Evolutionary conservation across 2,329 filamentous ascomycete species (phyloP).

Genomic region (Penicillium italicum): DNA sequence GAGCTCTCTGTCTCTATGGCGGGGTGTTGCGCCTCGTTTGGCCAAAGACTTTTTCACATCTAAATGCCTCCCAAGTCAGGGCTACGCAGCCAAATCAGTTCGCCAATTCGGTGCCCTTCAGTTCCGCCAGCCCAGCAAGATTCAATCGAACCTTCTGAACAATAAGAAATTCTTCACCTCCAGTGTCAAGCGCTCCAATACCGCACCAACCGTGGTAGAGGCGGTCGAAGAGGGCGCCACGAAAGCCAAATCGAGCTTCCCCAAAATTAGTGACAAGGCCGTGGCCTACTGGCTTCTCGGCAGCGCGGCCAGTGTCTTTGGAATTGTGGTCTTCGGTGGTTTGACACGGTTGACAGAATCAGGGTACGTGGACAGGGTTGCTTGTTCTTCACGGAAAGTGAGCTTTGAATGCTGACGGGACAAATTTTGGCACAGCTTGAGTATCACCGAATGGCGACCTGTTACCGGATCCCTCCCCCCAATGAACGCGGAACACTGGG

Average conservation of each 20-base stretch:
- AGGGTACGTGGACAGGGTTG: slow-evolving; percentile 54
- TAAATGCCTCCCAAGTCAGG: slow-evolving; percentile 38
- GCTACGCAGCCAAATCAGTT: slow-evolving; percentile 28
- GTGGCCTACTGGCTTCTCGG: slow-evolving; percentile 92
- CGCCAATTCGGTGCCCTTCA: slow-evolving; percentile 31
- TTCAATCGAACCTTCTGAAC: slow-evolving; percentile 25
- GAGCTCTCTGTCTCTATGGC: slow-evolving; percentile 31
- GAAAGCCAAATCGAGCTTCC: slow-evolving; percentile 45
- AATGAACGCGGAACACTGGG: slow-evolving; percentile 74
- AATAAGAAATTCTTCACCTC: slow-evolving; percentile 29
- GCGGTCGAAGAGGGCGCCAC: slow-evolving; percentile 23
- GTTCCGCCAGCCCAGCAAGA: slow-evolving; percentile 26
- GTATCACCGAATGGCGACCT: slow-evolving; percentile 97
- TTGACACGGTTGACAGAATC: slow-evolving; percentile 93
- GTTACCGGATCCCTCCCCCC: slow-evolving; percentile 90
- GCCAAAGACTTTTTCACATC: slow-evolving; percentile 42
- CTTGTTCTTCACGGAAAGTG: neutral
- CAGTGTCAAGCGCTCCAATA: slow-evolving; percentile 21
- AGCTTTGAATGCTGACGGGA: slow-evolving; percentile 12
- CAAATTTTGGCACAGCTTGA: slow-evolving; percentile 58
- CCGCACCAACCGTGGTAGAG: slow-evolving; percentile 20
- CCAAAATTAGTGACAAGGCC: slow-evolving; percentile 64
- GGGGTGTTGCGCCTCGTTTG: slow-evolving; percentile 36
- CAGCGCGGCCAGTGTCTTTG: slow-evolving; percentile 90
- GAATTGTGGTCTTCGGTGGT: slow-evolving; percentile 92